Evolutionary conservation across 345 rosid genomes (phyloP).

Genomic region (Eutrema japonicum): DNA sequence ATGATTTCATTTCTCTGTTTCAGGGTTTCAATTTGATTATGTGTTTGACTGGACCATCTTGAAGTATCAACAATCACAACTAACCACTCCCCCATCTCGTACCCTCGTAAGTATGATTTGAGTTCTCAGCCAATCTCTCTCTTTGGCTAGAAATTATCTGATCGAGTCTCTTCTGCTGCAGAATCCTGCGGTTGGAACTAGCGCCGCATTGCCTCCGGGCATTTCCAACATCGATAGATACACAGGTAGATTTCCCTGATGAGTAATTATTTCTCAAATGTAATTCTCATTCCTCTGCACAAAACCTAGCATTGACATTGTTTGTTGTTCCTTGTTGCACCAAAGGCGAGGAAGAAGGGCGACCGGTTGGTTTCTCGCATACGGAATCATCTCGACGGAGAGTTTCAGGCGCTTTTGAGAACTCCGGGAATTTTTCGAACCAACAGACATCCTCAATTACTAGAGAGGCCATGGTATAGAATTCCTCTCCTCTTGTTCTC

Average conservation of each 20-base stretch:
- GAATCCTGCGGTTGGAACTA: conserved; percentile 74
- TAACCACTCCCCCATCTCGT: conserved; percentile 73
- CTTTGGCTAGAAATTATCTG: background rate
- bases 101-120: conserved; percentile 36
- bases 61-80: conserved; percentile 90
- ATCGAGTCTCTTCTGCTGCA: conserved; percentile 33
- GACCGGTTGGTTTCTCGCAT: conserved; percentile 51
- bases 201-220: conserved; percentile 63
- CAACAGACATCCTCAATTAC: conserved; percentile 60
- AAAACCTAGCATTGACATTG: conserved; percentile 21
- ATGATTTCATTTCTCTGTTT: conserved; percentile 11
- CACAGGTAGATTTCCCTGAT: conserved; percentile 48
- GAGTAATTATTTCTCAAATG: conserved; percentile 2
- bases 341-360: conserved; percentile 62
- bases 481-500: background rate
- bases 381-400: conserved; percentile 71
- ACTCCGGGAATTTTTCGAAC: conserved; percentile 65
- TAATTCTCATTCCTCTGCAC: background rate
- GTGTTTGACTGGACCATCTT: conserved; percentile 95
- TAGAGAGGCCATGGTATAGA: conserved; percentile 49
- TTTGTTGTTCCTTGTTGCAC: conserved; percentile 26
- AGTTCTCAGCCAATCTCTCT: background rate
- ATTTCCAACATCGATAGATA: conserved; percentile 59
- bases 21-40: conserved; percentile 93
- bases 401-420: conserved; percentile 60